These are phyloP conservation scores for Aspergillus tanneri DNA, from an alignment of 2,329 filamentous ascomycete species.

Conservation along the genomic window DNA sequence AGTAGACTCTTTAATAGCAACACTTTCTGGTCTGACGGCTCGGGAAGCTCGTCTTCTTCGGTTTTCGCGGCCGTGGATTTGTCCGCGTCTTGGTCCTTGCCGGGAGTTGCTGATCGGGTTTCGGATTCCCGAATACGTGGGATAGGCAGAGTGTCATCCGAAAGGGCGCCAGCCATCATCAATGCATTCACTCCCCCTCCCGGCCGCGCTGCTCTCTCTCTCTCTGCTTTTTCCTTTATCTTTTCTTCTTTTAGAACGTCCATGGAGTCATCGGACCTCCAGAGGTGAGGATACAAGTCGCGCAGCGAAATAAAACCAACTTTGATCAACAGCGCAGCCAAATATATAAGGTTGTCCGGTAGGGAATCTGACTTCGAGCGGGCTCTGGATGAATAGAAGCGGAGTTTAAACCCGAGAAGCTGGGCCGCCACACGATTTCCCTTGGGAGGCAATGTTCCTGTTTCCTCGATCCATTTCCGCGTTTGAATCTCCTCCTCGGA, in stretches of 20 bases:
- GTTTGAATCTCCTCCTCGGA: conserved; percentile 56
- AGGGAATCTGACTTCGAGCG: conserved; percentile 73
- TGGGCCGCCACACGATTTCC: conserved; percentile 93
- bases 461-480: conserved; percentile 74
- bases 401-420: conserved; percentile 92
- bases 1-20: conserved; percentile 79
- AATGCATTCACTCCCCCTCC: conserved; percentile 79
- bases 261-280: conserved; percentile 83
- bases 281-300: conserved; percentile 89
- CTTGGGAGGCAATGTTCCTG: conserved; percentile 75
- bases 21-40: conserved; percentile 85
- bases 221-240: conserved; percentile 73
- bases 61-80: conserved; percentile 35
- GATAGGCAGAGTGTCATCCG: conserved; percentile 69
- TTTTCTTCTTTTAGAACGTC: conserved; percentile 67
- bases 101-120: conserved; percentile 53
- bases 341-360: conserved; percentile 88
- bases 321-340: conserved; percentile 90
- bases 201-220: conserved; percentile 68
- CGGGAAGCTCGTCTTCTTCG: conserved; percentile 57
- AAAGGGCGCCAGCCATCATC: conserved; percentile 78
- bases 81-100: conserved; percentile 54
- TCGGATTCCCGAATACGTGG: conserved; percentile 53
- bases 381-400: conserved; percentile 83
- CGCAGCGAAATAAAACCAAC: conserved; percentile 91